Base-by-base conservation (phyloP, 371 early-diverging fungal species). In the Vavraia culicis region DNA sequence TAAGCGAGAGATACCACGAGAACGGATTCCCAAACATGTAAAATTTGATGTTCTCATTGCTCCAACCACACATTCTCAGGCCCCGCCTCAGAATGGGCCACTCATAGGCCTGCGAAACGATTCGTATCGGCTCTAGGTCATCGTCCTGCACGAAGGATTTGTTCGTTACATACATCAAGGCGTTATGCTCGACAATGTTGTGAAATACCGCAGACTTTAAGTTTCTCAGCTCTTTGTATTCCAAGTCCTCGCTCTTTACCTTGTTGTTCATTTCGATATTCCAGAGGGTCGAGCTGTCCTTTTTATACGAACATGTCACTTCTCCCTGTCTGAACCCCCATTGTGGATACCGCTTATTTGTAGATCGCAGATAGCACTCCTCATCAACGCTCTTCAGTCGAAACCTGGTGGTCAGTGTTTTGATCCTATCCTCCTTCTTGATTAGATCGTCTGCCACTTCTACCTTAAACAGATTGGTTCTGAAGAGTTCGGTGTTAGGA, bases 311-410 rank as follows among this genome's bases (percentile, higher is more conserved):
- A 67, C 91, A 93, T 1, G 72, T 69, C 0, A 93, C 84, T 63
- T 94, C 95, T 1, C 77, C 73, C 68, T 98, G 98, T 52, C 78
- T 77, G 73, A 85, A 88, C 9, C 94, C 99, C 99, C 99, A 98
- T 53, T 82, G 76, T 1, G 99, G 99, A 33, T 89, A 74, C 19
- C 75, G 75, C 14, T 74, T 75, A 27, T 77, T 76, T n/a, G 76
- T 69, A 36, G 78, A 73, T 7, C 81, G 76, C 45, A 98, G 69
- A 27, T 83, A 76, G 62, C 89, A 89, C n/a, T 79, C 78, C 23
- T 76, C 66, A 21, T 62, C 54, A 4, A 65, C 67, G 64, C 91
- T 88, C 21, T 79, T 75, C 45, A 98, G 69, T 10, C 82, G 77
- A 64, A 95, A 80, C 10, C 73, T 75, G 0, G 93, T 87, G 0